Conservation (phyloP, 768 basidiomycete genomes). For the Boletus huronensis region DNA sequence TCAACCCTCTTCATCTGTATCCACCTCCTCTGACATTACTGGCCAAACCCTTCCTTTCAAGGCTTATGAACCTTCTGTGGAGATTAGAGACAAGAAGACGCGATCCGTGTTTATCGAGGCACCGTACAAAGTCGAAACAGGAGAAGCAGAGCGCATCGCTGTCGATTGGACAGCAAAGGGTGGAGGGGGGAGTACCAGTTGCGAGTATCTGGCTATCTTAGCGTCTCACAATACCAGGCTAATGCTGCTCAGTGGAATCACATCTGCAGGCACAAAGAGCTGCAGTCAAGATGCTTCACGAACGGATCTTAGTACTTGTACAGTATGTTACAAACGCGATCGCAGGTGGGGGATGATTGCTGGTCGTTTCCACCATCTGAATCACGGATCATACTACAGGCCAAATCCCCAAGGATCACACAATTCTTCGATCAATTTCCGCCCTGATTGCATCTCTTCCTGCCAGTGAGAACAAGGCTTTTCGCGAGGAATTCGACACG, state of each 20-base stretch:
- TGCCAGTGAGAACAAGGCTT: constrained; percentile 76
- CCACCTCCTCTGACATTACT: constrained; percentile 49
- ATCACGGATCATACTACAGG: constrained; percentile 39
- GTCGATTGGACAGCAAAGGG: constrained; percentile 94
- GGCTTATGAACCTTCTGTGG: constrained; percentile 90
- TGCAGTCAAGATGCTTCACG: constrained; percentile 95
- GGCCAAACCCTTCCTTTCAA: constrained; percentile 82
- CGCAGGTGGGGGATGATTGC: constrained; percentile 48
- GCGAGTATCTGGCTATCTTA: constrained; percentile 43
- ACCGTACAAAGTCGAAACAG: constrained; percentile 88
- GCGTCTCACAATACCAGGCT: neutral
- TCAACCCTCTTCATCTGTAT: constrained; percentile 49
- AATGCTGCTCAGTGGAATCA: constrained; percentile 65
- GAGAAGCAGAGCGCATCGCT: constrained; percentile 97
- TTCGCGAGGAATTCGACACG: constrained; percentile 86
- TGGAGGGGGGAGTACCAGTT: constrained; percentile 74
- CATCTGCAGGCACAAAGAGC: constrained; percentile 90
- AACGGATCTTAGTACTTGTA: constrained; percentile 82
- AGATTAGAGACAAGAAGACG: constrained; percentile 74
- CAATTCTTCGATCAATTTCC: constrained; percentile 77
- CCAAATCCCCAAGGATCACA: constrained; percentile 71
- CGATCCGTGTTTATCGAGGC: constrained; percentile 82
- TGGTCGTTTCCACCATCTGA: neutral
- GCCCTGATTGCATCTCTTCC: constrained; percentile 87
- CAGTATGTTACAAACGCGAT: constrained; percentile 79